Evolutionary conservation across 257 asterid genomes (phyloP).

Genomic region (Solanum rostratum): DNA sequence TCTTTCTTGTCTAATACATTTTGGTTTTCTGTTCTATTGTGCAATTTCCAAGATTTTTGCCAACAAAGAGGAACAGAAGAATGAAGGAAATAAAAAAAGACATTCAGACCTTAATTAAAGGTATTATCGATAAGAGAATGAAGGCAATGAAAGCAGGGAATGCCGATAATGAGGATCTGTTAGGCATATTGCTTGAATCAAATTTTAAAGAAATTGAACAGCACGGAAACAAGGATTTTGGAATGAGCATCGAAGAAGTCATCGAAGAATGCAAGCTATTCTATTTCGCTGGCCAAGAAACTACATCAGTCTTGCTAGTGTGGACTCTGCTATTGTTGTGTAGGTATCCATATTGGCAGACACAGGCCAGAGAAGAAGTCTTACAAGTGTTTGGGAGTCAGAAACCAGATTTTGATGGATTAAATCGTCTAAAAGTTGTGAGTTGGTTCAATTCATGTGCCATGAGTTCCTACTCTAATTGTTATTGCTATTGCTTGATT

Average conservation of each 20-base stretch:
- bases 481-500: background rate
- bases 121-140: background rate
- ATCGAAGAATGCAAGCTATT: constrained; percentile 46
- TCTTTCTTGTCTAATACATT: background rate
- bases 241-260: constrained; percentile 13
- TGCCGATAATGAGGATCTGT: background rate
- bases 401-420: background rate
- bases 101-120: background rate
- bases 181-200: background rate
- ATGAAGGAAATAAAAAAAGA: background rate
- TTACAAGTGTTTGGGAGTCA: background rate
- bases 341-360: constrained; percentile 22
- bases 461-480: background rate
- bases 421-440: background rate
- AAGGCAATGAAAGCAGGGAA: background rate
- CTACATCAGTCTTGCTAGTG: constrained; percentile 38
- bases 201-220: background rate
- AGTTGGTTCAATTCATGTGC: background rate
- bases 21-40: background rate
- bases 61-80: background rate
- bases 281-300: constrained; percentile 46
- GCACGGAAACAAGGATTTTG: background rate
- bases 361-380: background rate
- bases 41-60: background rate
- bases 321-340: constrained; percentile 44